Percentiles rank a stretch among this genome's conserved stretches.
These are phyloP conservation scores for Casuarina equisetifolia DNA, from an alignment of 306 rosid species.

Conservation along the genomic window DNA sequence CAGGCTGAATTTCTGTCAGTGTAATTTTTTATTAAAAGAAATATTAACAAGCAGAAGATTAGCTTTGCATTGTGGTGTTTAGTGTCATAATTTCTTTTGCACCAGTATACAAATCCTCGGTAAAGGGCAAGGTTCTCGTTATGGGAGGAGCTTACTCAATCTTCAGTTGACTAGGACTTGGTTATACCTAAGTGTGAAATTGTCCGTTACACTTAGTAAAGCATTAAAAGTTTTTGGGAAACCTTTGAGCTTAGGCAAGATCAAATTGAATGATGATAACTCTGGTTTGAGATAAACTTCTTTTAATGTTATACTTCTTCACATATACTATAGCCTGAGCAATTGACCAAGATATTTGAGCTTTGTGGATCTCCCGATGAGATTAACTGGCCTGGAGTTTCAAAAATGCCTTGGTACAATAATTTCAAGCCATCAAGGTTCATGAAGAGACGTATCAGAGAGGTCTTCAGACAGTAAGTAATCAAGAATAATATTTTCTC, in stretches of 20 bases:
- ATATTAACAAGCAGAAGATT: background rate
- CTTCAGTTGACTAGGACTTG: background rate
- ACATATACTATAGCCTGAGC: constrained; percentile 57
- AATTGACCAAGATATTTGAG: constrained; percentile 67
- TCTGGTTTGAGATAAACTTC: background rate
- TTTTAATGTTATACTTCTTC: constrained; percentile 13
- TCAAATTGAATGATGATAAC: background rate
- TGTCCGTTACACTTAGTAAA: background rate
- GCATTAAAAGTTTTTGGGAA: background rate
- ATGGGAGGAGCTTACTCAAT: background rate
- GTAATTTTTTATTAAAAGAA: no score
- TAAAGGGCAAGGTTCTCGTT: background rate
- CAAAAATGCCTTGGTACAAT: constrained; percentile 58
- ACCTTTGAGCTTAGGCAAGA: background rate
- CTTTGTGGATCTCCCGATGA: constrained; percentile 80
- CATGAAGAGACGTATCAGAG: constrained; percentile 68
- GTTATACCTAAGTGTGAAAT: background rate
- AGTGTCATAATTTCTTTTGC: background rate
- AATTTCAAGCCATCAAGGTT: constrained; percentile 65
- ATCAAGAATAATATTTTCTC: background rate
- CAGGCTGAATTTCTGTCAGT: no score
- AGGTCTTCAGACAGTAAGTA: constrained; percentile 58
- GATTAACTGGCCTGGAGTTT: constrained; percentile 69
- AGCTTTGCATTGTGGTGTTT: background rate
- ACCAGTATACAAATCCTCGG: background rate